Percentiles rank a stretch among this genome's conserved stretches.
These are phyloP conservation scores for Tagetes patula DNA, from an alignment of 129 eudicot genomes.

Conservation along the genomic window DNA sequence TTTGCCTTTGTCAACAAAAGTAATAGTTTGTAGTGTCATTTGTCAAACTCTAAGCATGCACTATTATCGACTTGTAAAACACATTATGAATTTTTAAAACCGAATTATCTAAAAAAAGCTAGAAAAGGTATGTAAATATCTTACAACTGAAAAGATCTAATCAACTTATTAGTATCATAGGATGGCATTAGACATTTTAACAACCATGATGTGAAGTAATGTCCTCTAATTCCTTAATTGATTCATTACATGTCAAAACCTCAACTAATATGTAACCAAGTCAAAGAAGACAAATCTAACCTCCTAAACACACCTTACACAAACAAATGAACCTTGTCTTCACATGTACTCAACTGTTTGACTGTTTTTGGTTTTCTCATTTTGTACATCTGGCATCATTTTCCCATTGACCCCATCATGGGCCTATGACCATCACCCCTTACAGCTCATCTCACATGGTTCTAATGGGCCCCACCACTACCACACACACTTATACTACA, in stretches of 20 bases:
- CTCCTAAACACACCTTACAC: slow-evolving; percentile 28
- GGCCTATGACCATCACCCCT: slow-evolving; percentile 36
- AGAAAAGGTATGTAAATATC: too few species aligned
- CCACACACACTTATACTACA: slow-evolving; percentile 19
- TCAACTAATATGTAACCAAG: background rate
- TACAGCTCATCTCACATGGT: slow-evolving; percentile 76
- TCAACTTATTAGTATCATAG: background rate
- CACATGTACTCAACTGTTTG: slow-evolving; percentile 53
- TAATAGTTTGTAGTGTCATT: too few species aligned
- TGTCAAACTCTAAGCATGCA: too few species aligned
- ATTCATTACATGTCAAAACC: background rate
- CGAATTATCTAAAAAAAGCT: too few species aligned
- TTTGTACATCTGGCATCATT: slow-evolving; percentile 55
- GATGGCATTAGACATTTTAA: background rate
- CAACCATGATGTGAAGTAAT: background rate
- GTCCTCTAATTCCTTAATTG: background rate
- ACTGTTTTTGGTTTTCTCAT: slow-evolving; percentile 44
- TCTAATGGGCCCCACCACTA: slow-evolving; percentile 35
- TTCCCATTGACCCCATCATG: slow-evolving; percentile 51
- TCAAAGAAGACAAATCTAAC: slow-evolving; percentile 24
- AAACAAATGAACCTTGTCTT: slow-evolving; percentile 33
- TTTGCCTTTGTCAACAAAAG: too few species aligned
- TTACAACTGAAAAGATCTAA: too few species aligned
- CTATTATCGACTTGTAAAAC: too few species aligned
- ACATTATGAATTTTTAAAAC: too few species aligned